Evolutionary conservation across 2,329 filamentous ascomycete genomes (phyloP).

Genomic region (Nannizziopsis barbatae): DNA sequence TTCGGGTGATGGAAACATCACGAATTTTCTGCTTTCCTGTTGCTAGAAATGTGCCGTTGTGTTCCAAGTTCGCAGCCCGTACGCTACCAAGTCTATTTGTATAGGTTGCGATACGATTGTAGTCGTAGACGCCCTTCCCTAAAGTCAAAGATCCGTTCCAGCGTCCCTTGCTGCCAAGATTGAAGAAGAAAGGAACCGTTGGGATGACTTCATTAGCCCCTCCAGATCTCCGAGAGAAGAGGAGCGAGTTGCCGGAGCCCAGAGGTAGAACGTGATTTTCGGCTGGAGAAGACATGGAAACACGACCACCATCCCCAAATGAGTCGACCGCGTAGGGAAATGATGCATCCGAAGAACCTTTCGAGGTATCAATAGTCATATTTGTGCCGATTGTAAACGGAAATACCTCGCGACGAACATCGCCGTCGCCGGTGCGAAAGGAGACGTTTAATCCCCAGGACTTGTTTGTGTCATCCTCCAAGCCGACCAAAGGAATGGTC

Average conservation of each 20-base stretch:
- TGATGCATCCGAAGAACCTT: background rate
- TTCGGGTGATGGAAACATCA: background rate
- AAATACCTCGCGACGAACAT: background rate
- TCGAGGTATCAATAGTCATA: background rate
- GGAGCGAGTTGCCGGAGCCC: background rate
- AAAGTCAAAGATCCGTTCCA: conserved; percentile 8
- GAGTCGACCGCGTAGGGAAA: conserved; percentile 4
- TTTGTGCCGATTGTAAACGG: conserved; percentile 4
- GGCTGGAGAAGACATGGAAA: background rate
- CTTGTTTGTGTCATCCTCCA: conserved; percentile 6
- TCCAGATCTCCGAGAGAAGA: background rate
- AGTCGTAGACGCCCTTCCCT: conserved; percentile 4
- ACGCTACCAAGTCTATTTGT: background rate
- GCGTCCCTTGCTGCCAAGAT: conserved; percentile 6
- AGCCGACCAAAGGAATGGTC: conserved; percentile 7
- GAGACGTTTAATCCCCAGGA: conserved; percentile 6
- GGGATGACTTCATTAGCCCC: background rate
- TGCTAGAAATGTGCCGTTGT: conserved; percentile 6
- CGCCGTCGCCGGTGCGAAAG: background rate
- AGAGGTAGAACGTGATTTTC: background rate
- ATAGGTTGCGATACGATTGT: background rate
- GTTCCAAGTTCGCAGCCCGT: background rate
- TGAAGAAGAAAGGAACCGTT: conserved; percentile 3
- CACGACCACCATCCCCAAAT: background rate
- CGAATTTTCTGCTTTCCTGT: conserved; percentile 5